Conservation (phyloP, 331 rosid species). For the Saraca asoca region DNA sequence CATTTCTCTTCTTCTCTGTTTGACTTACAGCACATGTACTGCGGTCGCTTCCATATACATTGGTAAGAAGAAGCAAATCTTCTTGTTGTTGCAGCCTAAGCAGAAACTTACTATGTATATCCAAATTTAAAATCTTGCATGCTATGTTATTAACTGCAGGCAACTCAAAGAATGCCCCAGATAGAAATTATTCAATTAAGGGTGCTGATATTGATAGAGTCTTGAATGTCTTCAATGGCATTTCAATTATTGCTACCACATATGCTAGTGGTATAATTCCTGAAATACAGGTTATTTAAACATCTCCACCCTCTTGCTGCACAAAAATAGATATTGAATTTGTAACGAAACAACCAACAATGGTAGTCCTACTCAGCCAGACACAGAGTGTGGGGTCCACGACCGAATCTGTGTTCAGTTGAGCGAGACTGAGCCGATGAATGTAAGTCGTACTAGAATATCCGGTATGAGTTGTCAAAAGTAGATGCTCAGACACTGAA, state of each 20-base stretch:
- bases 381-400: too few relatives aligned
- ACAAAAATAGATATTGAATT: background rate
- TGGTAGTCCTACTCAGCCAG: too few relatives aligned
- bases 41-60: constrained; percentile 59
- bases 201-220: constrained; percentile 43
- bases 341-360: background rate
- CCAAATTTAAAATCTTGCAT: background rate
- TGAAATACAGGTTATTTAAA: constrained; percentile 67
- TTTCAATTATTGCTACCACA: constrained; percentile 68
- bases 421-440: too few relatives aligned
- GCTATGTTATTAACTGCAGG: constrained; percentile 42
- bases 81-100: background rate
- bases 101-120: constrained; percentile 21
- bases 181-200: constrained; percentile 46
- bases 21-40: constrained; percentile 54
- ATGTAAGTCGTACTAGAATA: too few relatives aligned
- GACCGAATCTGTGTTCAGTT: too few relatives aligned
- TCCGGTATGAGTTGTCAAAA: background rate
- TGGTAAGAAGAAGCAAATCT: constrained; percentile 47
- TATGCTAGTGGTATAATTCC: constrained; percentile 82
- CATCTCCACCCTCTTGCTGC: constrained; percentile 21
- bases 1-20: constrained; percentile 59
- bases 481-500: background rate
- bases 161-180: constrained; percentile 55
- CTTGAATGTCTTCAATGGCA: constrained; percentile 64